Evolutionary conservation across 2,329 filamentous ascomycete genomes (phyloP), one percentile per base, ranked within the genome.

Genomic region (Diaporthe helianthi): DNA sequence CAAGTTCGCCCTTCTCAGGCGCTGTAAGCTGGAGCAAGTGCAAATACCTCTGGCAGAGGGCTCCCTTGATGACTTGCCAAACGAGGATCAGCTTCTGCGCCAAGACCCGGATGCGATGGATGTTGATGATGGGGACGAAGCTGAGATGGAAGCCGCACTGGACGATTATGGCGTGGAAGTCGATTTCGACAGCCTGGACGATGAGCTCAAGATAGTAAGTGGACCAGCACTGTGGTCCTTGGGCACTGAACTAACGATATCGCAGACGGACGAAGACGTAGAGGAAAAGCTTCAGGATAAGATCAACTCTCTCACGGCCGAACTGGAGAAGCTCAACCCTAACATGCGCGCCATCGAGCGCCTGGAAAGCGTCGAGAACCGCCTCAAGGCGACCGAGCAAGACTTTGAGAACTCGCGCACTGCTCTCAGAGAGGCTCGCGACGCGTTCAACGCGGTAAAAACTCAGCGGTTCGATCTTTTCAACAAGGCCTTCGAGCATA

Each of bases 321-420:
- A 97, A 74, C 88, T 99, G 24, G 94, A 97, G 77, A 97, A 97
- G 80, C 90, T 98, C 80, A 94, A 96, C 71, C 96, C 96, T 31
- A 98, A 99, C 79, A 97, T 97, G 89, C 93, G 95, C 75, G 96
- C 95, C 10, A 93, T 94, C 80, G 94, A 98, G 77, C 92, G 95
- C 61, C 86, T 99, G 6, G 93, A 96, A 77, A 91, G 90, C 26
- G 94, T 97, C 10, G 92, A 97, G 79, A 87, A 89, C 64, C 90
- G 94, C 71, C 90, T 98, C 29, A 90, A 93, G 73, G 87, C 90
- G 70, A 95, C 93, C 1, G 94, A 98, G 75, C 90, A 93, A 74
- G 94, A 98, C 74, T 98, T 94, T 76, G 93, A 97, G 73, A 89
- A 93, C 72, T 92, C 95, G 1, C 92, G 94, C 74, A 87, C 87